Base-by-base conservation (phyloP, 139 green algal species). In the Chlorella ohadii region DNA sequence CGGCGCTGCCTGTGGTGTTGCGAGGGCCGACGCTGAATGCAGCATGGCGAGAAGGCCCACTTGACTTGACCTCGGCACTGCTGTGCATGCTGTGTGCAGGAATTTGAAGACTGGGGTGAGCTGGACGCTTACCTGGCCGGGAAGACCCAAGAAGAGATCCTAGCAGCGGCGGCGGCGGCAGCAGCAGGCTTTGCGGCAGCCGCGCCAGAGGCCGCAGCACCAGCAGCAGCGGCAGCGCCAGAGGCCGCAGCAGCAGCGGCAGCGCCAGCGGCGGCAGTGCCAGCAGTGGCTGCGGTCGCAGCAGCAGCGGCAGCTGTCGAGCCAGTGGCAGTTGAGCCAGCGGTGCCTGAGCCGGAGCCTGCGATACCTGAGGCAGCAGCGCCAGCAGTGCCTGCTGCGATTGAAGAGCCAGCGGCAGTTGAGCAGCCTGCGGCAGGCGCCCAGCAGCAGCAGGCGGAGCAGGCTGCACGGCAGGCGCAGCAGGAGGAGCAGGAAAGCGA, bases 21-120 rank as follows among this genome's bases (percentile, higher is more conserved):
- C n/a, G n/a, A n/a, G n/a, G n/a, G n/a, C n/a, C n/a, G n/a, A n/a
- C n/a, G n/a, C n/a, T n/a, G n/a, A n/a, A n/a, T n/a, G n/a, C n/a
- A n/a, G n/a, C n/a, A n/a, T n/a, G n/a, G n/a, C n/a, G n/a, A n/a
- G n/a, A n/a, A n/a, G n/a, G n/a, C n/a, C n/a, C n/a, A n/a, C n/a
- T n/a, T n/a, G n/a, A n/a, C n/a, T n/a, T n/a, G n/a, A n/a, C n/a
- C n/a, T n/a, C n/a, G n/a, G n/a, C n/a, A n/a, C n/a, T n/a, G n/a
- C n/a, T n/a, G n/a, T n/a, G n/a, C n/a, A n/a, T n/a, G n/a, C n/a
- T n/a, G n/a, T n/a, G n/a, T n/a, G 16, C 86, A 91, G 76, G 88
- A 91, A 57, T 59, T 88, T 31, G 88, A 91, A 51, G 88, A 91
- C 71, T 90, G 65, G 65, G 88, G 85, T 5, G 88, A 90, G 65